phyloP scores from a whole-genome alignment of 179 eudicot genomes.

The Actinidia arguta region DNA sequence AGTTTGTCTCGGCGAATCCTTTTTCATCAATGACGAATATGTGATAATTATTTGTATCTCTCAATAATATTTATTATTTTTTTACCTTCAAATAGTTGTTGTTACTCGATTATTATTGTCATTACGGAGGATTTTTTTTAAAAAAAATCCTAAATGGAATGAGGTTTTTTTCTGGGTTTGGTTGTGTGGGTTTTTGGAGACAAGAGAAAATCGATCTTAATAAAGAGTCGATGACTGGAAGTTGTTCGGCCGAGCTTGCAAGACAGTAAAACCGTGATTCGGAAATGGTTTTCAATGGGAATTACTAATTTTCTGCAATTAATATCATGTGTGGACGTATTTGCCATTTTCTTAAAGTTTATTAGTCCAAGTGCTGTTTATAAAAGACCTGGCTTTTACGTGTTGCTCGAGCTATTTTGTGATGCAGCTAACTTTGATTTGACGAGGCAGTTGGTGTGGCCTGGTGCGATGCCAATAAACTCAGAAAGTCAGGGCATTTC shows the following conservation, averaged over 20 bases:
- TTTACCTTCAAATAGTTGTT: background rate
- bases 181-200: too few species aligned
- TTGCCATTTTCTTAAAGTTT: background rate
- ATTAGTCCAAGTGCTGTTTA: background rate
- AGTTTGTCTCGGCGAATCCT: constrained; percentile 76
- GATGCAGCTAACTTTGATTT: constrained; percentile 93
- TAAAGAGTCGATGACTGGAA: too few species aligned
- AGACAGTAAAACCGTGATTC: background rate
- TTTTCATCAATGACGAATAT: constrained; percentile 90
- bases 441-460: constrained; percentile 98
- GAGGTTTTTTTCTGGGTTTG: too few species aligned
- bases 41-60: background rate
- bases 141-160: constrained; percentile 4
- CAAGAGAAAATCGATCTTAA: too few species aligned
- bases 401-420: constrained; percentile 17
- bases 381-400: background rate
- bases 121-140: too few species aligned
- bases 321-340: background rate
- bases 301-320: background rate
- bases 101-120: background rate
- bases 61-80: background rate
- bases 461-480: constrained; percentile 90
- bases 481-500: too few species aligned
- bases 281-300: background rate
- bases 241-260: constrained; percentile 57